These are phyloP conservation scores for Ceratobasidium sp. DNA, from an alignment of 1,284 basidiomycete species.

Conservation along the genomic window DNA sequence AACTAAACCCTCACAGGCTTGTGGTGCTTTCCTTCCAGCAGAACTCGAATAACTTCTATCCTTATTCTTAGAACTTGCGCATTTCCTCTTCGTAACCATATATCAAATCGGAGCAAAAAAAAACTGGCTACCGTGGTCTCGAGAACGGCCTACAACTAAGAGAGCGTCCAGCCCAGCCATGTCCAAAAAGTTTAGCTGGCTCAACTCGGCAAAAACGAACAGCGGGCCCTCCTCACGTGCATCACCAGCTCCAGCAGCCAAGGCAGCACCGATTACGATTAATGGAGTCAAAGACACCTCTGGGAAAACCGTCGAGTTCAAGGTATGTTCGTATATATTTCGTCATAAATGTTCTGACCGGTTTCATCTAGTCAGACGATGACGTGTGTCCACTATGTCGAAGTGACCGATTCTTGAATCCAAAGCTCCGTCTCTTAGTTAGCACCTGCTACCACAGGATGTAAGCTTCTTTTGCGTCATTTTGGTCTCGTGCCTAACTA, in stretches of 20 bases:
- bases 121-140: too few species aligned
- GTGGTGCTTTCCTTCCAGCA: background rate
- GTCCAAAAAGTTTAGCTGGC: constrained; percentile 40
- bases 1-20: too few species aligned
- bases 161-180: background rate
- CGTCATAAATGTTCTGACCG: background rate
- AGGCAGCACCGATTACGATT: constrained; percentile 36
- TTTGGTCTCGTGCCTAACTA: background rate
- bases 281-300: constrained; percentile 80
- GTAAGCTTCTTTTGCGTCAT: constrained; percentile 59
- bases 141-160: too few species aligned
- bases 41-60: background rate
- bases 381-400: constrained; percentile 98
- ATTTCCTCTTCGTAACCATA: too few species aligned
- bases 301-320: constrained; percentile 79
- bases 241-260: constrained; percentile 26
- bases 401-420: constrained; percentile 95
- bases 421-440: constrained; percentile 91
- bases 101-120: too few species aligned
- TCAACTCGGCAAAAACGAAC: constrained; percentile 25
- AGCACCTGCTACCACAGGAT: constrained; percentile 99
- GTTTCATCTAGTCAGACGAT: constrained; percentile 74
- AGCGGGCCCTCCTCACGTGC: constrained; percentile 38
- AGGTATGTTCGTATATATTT: constrained; percentile 60
- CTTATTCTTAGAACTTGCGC: background rate